Conservation (phyloP, 139 green algal genomes). For the Bryopsis sp. region DNA sequence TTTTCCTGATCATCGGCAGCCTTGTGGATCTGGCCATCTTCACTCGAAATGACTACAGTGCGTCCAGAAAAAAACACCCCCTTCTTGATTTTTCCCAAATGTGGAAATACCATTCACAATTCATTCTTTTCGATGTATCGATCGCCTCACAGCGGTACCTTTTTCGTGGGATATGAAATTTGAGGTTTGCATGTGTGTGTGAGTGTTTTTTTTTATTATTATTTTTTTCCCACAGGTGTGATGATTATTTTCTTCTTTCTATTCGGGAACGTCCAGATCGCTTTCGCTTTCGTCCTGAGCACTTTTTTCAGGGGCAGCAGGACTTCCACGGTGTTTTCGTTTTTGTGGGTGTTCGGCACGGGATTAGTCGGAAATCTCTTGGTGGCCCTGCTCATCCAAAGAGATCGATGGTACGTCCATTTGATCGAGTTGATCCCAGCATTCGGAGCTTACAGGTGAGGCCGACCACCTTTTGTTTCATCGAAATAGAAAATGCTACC, state of each 20-base stretch:
- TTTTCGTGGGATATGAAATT: no score
- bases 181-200: no score
- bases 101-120: not conserved
- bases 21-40: slow-evolving; percentile 78
- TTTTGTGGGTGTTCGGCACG: slow-evolving; percentile 69
- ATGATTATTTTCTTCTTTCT: slow-evolving; percentile 80
- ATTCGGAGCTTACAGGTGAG: slow-evolving; percentile 18
- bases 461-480: no score
- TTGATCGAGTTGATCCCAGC: slow-evolving; percentile 17
- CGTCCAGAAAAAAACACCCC: no score
- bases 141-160: no score
- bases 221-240: slow-evolving; percentile 27
- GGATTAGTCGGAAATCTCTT: slow-evolving; percentile 53
- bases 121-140: not conserved
- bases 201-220: slow-evolving; percentile 5
- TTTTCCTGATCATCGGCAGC: slow-evolving; percentile 68
- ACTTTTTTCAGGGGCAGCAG: slow-evolving; percentile 53
- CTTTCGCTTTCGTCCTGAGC: slow-evolving; percentile 69
- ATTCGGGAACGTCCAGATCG: slow-evolving; percentile 75
- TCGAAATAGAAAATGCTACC: no score
- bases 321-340: slow-evolving; percentile 57
- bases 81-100: not conserved
- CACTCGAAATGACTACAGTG: slow-evolving; percentile 46
- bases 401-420: slow-evolving; percentile 2
- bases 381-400: slow-evolving; percentile 26